A percentile compares a stretch with the other conserved stretches of the same genome.
These are phyloP conservation scores for Pseudozyma thailandica DNA, from an alignment of 1,284 basidiomycete species.

Conservation along the genomic window DNA sequence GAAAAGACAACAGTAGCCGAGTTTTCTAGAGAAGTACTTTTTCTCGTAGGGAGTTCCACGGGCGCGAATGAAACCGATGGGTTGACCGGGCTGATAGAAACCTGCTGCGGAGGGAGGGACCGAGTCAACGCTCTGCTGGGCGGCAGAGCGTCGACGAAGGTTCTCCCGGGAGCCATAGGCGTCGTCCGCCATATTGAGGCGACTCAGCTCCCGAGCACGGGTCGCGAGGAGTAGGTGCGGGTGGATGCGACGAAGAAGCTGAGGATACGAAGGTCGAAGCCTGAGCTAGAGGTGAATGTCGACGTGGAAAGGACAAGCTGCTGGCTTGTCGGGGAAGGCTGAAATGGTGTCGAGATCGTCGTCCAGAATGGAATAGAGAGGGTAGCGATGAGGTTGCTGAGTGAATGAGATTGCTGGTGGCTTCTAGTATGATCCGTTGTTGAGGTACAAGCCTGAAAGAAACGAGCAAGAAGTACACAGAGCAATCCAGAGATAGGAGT, in stretches of 20 bases:
- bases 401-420: too few relatives aligned
- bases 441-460: too few relatives aligned
- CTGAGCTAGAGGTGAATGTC: background rate
- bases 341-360: background rate
- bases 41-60: constrained; percentile 65
- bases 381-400: too few relatives aligned
- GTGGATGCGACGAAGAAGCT: background rate
- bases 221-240: background rate
- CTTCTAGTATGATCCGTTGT: too few relatives aligned
- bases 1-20: constrained; percentile 61
- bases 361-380: too few relatives aligned
- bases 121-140: constrained; percentile 37
- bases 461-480: too few relatives aligned
- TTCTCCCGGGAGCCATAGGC: constrained; percentile 52
- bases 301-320: background rate
- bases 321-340: background rate
- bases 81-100: constrained; percentile 56
- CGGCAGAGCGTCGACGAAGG: constrained; percentile 44
- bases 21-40: constrained; percentile 63
- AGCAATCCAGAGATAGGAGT: too few relatives aligned
- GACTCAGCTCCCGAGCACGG: constrained; percentile 33
- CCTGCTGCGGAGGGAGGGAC: constrained; percentile 34
- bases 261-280: background rate
- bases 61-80: constrained; percentile 61
- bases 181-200: constrained; percentile 47